A percentile compares a stretch with the other conserved stretches of the same genome.
Conservation (phyloP, 345 rosid genomes). For the Toxicodendron radicans region DNA sequence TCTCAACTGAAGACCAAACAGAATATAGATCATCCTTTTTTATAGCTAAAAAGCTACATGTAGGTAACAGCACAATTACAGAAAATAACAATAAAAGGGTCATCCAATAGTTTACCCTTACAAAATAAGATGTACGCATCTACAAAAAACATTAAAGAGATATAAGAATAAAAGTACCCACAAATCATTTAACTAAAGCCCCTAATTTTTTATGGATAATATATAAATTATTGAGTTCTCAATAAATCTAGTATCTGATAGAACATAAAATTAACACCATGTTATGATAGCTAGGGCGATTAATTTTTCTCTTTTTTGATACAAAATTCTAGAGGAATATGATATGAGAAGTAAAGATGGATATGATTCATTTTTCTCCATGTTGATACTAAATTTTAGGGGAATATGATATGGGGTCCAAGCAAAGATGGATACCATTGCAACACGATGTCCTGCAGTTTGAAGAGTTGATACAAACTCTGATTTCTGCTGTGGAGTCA, state of each 20-base stretch:
- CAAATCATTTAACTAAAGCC: too few relatives aligned
- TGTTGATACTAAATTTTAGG: constrained; percentile 12
- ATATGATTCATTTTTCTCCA: not conserved
- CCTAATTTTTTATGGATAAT: too few relatives aligned
- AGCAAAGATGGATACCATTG: constrained; percentile 57
- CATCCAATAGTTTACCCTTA: too few relatives aligned
- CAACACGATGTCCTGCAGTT: constrained; percentile 75
- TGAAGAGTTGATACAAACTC: constrained; percentile 69
- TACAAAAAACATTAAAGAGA: too few relatives aligned
- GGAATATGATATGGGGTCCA: not conserved
- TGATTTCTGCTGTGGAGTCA: constrained; percentile 77
- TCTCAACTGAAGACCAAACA: not conserved
- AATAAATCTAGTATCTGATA: not conserved
- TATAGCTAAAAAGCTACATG: too few relatives aligned
- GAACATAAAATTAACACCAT: not conserved
- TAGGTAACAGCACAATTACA: too few relatives aligned
- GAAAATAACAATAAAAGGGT: too few relatives aligned
- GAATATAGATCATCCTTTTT: too few relatives aligned
- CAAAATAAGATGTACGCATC: too few relatives aligned
- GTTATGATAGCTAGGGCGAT: not conserved
- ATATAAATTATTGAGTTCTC: not conserved
- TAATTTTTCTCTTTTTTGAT: not conserved
- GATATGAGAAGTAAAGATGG: not conserved
- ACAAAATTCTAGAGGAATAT: constrained; percentile 10
- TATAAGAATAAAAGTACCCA: too few relatives aligned